phyloP scores from a whole-genome alignment of 768 basidiomycete genomes.

The Lentinus brumalis region DNA sequence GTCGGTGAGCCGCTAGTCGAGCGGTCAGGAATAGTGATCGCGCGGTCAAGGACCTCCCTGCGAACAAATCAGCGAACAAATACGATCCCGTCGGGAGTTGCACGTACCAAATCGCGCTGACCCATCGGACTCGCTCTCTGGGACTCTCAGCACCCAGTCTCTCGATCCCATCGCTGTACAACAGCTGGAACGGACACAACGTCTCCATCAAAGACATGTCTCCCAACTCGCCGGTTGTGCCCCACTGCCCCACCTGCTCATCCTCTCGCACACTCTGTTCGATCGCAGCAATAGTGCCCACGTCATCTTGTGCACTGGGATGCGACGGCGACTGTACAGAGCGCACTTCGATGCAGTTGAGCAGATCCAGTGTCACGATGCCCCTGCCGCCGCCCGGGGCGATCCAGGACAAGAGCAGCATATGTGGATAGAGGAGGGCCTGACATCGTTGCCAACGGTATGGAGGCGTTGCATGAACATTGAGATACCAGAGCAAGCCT shows the following conservation, averaged over 20 bases:
- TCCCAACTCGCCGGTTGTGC: slow-evolving; percentile 39
- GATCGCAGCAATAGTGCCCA: slow-evolving; percentile 82
- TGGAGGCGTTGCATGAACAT: slow-evolving; percentile 81
- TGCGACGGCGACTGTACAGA: slow-evolving; percentile 82
- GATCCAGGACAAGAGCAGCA: slow-evolving; percentile 85
- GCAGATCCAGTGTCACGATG: slow-evolving; percentile 81
- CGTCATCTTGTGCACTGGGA: slow-evolving; percentile 79
- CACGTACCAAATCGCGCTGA: slow-evolving; percentile 82
- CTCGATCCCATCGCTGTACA: slow-evolving; percentile 90
- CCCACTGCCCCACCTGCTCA: slow-evolving; percentile 34
- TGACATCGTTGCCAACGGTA: slow-evolving; percentile 84
- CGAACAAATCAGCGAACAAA: background rate
- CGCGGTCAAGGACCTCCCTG: slow-evolving; percentile 80
- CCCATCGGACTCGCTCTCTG: slow-evolving; percentile 86
- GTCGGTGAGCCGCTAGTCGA: slow-evolving; percentile 52
- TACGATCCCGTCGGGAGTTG: slow-evolving; percentile 2
- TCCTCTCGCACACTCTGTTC: slow-evolving; percentile 57
- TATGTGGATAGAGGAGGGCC: slow-evolving; percentile 80
- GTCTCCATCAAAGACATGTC: slow-evolving; percentile 57
- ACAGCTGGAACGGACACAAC: slow-evolving; percentile 87
- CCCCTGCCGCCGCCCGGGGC: slow-evolving; percentile 82
- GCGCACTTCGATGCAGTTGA: slow-evolving; percentile 86
- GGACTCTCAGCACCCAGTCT: slow-evolving; percentile 87
- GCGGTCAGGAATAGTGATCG: slow-evolving; percentile 51
- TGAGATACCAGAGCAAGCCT: slow-evolving; percentile 88